phyloP scores from a whole-genome alignment of 1,139 yeast genomes.

The Saccharomyces hybrid region DNA sequence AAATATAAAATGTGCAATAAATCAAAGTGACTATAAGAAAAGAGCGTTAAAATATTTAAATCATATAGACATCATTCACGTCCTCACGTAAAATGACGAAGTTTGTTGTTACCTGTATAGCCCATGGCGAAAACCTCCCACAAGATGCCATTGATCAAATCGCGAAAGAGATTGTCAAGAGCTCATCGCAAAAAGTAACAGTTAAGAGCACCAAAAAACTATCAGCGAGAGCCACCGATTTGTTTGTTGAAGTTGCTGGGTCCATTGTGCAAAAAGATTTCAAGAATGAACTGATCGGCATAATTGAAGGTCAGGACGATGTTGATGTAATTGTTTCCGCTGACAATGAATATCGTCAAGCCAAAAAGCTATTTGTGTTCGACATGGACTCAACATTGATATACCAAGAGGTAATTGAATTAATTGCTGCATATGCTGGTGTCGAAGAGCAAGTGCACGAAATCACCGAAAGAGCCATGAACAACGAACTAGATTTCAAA shows the following conservation, averaged over 20 bases:
- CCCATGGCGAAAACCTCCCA: constrained; percentile 9
- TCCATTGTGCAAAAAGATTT: constrained; percentile 3
- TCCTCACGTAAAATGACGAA: constrained; percentile 5
- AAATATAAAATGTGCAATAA: neutral
- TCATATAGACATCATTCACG: neutral
- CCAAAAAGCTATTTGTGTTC: constrained; percentile 68
- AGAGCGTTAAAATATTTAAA: neutral
- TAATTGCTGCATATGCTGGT: constrained; percentile 82
- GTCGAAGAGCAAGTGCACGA: constrained; percentile 68
- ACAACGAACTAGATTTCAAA: constrained; percentile 88
- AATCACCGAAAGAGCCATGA: constrained; percentile 93
- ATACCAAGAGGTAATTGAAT: constrained; percentile 91
- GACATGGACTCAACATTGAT: constrained; percentile 98
- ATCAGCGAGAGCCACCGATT: constrained; percentile 16
- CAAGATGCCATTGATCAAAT: neutral
- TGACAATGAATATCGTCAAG: constrained; percentile 37
- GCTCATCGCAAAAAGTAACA: neutral
- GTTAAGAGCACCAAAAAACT: constrained; percentile 9
- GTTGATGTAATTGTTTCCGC: constrained; percentile 45
- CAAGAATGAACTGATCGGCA: constrained; percentile 3
- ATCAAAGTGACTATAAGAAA: neutral
- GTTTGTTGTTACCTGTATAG: constrained; percentile 17
- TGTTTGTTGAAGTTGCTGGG: constrained; percentile 7
- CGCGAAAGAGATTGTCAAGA: neutral
- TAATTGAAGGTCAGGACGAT: constrained; percentile 7